Evolutionary conservation across 805 yeast species (phyloP).

Genomic region (Lipomyces spencermartinsiae): DNA sequence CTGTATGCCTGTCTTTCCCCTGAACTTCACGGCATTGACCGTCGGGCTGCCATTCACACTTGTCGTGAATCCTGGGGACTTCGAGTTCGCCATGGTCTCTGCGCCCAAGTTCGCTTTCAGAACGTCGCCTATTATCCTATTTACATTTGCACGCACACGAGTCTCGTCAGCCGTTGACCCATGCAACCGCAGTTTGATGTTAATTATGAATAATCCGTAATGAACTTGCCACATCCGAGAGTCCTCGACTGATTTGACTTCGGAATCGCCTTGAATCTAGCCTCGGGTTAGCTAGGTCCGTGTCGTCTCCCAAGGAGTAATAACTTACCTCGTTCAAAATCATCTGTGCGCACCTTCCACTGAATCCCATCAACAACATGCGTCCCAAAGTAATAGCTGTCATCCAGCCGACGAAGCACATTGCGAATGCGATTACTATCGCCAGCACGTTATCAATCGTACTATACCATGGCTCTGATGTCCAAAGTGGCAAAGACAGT

Average conservation of each 20-base stretch:
- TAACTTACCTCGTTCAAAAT: constrained; percentile 13
- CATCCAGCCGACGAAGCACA: constrained; percentile 52
- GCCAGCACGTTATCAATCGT: constrained; percentile 47
- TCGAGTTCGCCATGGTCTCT: background rate
- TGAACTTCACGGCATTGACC: constrained; percentile 19
- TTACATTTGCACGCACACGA: constrained; percentile 42
- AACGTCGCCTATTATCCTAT: constrained; percentile 33
- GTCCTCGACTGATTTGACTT: constrained; percentile 45
- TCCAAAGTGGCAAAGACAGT: constrained; percentile 25
- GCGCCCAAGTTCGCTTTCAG: constrained; percentile 33
- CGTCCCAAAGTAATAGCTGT: constrained; percentile 51
- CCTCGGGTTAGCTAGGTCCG: background rate
- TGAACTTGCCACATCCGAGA: constrained; percentile 54
- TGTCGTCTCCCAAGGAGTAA: constrained; percentile 3
- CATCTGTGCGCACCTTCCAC: constrained; percentile 46
- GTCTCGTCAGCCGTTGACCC: constrained; percentile 47
- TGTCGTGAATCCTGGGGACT: constrained; percentile 16
- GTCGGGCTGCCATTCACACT: constrained; percentile 25
- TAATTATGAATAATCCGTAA: constrained; percentile 51
- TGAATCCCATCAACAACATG: constrained; percentile 53
- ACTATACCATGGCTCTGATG: constrained; percentile 39
- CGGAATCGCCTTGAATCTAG: constrained; percentile 40
- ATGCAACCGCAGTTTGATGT: constrained; percentile 45
- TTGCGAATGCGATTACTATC: constrained; percentile 49
- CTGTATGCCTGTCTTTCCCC: constrained; percentile 26